Conservation (phyloP, 306 rosid species). For the Cyclanthera cordifolia region DNA sequence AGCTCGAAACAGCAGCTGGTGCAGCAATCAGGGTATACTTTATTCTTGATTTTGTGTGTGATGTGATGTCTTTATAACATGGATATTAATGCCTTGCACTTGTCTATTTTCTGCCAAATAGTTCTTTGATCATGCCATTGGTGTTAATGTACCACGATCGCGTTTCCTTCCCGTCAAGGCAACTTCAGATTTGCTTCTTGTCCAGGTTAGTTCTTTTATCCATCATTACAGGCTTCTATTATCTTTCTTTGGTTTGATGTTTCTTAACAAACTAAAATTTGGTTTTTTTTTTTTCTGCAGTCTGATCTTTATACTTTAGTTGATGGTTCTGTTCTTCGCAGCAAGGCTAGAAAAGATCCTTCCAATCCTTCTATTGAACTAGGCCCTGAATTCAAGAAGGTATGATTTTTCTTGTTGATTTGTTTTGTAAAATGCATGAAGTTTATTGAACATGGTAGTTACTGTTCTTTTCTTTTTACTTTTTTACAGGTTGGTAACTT, state of each 20-base stretch:
- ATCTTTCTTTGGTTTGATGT: not conserved
- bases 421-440: constrained; percentile 5
- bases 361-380: constrained; percentile 84
- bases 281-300: constrained; percentile 27
- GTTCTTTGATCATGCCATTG: constrained; percentile 89
- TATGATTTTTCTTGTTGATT: constrained; percentile 11
- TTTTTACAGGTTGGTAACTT: constrained; percentile 55
- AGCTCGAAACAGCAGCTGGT: constrained; percentile 98
- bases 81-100: not conserved
- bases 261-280: constrained; percentile 4
- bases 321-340: constrained; percentile 62
- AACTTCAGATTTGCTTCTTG: constrained; percentile 97
- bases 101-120: constrained; percentile 20
- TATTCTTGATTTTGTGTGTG: not conserved
- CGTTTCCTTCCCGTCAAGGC: constrained; percentile 97
- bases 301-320: constrained; percentile 78
- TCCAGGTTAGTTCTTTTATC: constrained; percentile 44
- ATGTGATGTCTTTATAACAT: not conserved
- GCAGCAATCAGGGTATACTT: constrained; percentile 85
- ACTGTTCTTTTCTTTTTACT: constrained; percentile 13
- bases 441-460: constrained; percentile 11
- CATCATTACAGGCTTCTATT: not conserved
- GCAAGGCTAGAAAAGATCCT: constrained; percentile 56
- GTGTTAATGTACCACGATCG: constrained; percentile 82
- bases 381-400: constrained; percentile 99